Conservation (phyloP, 352 stramenopile genomes). For the Pythium insidiosum region DNA sequence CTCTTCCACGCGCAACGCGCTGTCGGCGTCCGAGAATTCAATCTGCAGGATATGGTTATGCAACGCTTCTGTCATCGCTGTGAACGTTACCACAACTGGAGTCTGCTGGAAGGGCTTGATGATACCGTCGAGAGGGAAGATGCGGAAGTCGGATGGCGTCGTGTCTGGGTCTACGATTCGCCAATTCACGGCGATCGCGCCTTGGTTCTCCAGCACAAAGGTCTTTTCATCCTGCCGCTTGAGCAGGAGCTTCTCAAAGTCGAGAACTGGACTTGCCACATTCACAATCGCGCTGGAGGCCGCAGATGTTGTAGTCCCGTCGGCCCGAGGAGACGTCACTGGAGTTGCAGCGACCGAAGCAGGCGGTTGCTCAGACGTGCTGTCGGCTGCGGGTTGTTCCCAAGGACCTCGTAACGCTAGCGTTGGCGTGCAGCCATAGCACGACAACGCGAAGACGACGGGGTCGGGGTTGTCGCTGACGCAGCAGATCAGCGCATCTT, state of each 20-base stretch:
- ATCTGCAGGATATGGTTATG: slow-evolving; percentile 54
- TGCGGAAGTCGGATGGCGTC: slow-evolving; percentile 52
- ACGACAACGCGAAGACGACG: slow-evolving; percentile 81
- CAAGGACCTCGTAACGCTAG: slow-evolving; percentile 81
- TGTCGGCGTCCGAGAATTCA: slow-evolving; percentile 81
- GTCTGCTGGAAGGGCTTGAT: slow-evolving; percentile 64
- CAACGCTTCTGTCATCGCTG: slow-evolving; percentile 53
- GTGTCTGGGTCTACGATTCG: slow-evolving; percentile 16
- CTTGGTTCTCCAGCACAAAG: slow-evolving; percentile 85
- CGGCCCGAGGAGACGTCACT: neutral
- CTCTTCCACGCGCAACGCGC: slow-evolving; percentile 34
- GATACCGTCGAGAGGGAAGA: slow-evolving; percentile 64
- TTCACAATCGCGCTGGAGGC: neutral
- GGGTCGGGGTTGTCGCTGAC: slow-evolving; percentile 89
- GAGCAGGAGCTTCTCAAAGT: slow-evolving; percentile 92
- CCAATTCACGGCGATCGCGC: slow-evolving; percentile 72
- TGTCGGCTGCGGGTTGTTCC: slow-evolving; percentile 56
- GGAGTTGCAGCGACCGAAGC: neutral
- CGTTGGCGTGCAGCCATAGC: slow-evolving; percentile 74
- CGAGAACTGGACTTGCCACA: slow-evolving; percentile 44
- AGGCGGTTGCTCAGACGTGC: slow-evolving; percentile 26
- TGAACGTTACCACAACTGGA: slow-evolving; percentile 63
- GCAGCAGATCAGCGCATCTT: slow-evolving; percentile 84
- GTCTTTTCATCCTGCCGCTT: slow-evolving; percentile 79
- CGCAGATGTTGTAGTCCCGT: too few relatives aligned